phyloP scores from a whole-genome alignment of 805 yeast species.

The Candida dajiaensis region DNA sequence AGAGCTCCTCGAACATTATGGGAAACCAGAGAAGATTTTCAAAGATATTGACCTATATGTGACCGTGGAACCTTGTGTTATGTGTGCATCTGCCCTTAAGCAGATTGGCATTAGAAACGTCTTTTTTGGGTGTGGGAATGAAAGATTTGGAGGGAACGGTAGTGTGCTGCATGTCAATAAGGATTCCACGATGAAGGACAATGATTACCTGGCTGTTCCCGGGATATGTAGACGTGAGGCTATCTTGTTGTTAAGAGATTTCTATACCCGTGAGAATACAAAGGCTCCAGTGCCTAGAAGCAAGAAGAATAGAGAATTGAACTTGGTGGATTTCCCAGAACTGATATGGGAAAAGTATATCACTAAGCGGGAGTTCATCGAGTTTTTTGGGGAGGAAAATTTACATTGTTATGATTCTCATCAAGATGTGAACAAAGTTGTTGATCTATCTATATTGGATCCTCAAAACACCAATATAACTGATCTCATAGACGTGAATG shows the following conservation, averaged over 20 bases:
- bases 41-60: slow-evolving; percentile 69
- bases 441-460: slow-evolving; percentile 14
- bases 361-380: slow-evolving; percentile 41
- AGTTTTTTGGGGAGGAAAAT: slow-evolving; percentile 30
- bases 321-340: slow-evolving; percentile 50
- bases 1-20: slow-evolving; percentile 13
- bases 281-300: slow-evolving; percentile 77
- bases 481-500: slow-evolving; percentile 12
- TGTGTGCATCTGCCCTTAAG: slow-evolving; percentile 91
- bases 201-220: slow-evolving; percentile 54
- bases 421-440: slow-evolving; percentile 12
- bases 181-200: slow-evolving; percentile 30
- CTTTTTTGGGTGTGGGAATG: slow-evolving; percentile 90
- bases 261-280: slow-evolving; percentile 80
- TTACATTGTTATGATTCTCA: slow-evolving; percentile 8
- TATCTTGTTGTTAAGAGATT: slow-evolving; percentile 69
- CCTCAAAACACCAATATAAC: slow-evolving; percentile 15
- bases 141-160: slow-evolving; percentile 95
- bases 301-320: slow-evolving; percentile 63
- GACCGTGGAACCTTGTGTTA: slow-evolving; percentile 95
- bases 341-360: slow-evolving; percentile 53
- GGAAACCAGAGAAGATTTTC: slow-evolving; percentile 33
- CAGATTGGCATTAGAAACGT: slow-evolving; percentile 73
- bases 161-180: slow-evolving; percentile 61
- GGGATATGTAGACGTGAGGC: slow-evolving; percentile 82